Conservation (phyloP, 2,329 filamentous ascomycete genomes). For the Aspergillus tamarii region DNA sequence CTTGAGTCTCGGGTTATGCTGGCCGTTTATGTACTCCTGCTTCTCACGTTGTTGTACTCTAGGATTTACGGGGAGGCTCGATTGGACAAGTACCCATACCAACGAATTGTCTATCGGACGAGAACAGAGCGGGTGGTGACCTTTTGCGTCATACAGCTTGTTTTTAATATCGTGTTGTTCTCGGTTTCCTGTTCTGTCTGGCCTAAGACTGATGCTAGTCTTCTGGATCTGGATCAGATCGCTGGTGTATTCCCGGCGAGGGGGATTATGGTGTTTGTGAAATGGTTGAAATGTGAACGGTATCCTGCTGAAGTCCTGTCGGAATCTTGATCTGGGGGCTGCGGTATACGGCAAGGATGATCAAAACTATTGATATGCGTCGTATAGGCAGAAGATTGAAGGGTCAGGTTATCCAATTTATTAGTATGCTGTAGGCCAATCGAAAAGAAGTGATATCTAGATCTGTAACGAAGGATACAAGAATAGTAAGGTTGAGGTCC, state of each 20-base stretch:
- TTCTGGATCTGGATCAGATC: slow-evolving; percentile 1
- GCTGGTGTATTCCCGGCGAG: neutral
- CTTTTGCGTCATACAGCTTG: neutral
- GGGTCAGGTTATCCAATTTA: no score
- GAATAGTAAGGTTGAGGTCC: no score
- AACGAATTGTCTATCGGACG: neutral
- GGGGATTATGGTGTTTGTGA: neutral
- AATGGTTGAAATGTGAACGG: neutral
- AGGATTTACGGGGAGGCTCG: neutral
- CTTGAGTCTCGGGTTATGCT: neutral
- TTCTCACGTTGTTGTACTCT: neutral
- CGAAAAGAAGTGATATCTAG: no score
- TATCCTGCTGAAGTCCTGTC: neutral
- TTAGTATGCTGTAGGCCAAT: no score
- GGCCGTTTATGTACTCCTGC: neutral
- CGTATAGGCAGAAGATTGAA: no score
- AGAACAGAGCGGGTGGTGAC: neutral
- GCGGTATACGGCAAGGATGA: neutral
- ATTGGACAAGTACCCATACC: neutral
- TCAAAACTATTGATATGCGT: neutral
- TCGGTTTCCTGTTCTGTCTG: neutral
- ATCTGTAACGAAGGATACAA: no score
- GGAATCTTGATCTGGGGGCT: neutral
- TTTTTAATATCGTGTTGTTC: neutral
- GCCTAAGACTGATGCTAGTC: neutral